Evolutionary conservation across 2,329 filamentous ascomycete genomes (phyloP).

Genomic region (Didymella segeticola): DNA sequence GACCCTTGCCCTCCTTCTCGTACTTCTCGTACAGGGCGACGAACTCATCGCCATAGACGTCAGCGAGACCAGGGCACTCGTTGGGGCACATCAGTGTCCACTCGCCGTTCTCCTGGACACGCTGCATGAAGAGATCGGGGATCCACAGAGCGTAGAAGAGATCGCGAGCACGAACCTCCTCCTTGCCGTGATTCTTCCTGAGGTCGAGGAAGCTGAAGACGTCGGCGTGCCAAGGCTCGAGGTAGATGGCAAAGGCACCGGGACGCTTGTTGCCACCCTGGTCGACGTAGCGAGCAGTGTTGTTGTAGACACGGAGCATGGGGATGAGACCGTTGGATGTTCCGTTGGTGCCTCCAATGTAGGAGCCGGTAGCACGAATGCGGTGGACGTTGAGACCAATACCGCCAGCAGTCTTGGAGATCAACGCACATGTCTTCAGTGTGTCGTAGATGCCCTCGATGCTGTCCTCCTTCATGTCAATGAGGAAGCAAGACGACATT

Average conservation of each 20-base stretch:
- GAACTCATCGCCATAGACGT: constrained; percentile 97
- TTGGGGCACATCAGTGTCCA: constrained; percentile 99
- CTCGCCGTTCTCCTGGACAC: constrained; percentile 92
- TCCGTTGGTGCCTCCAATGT: constrained; percentile 97
- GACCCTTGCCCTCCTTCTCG: constrained; percentile 84
- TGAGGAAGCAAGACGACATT: constrained; percentile 96
- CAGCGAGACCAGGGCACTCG: constrained; percentile 91
- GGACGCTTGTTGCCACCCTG: constrained; percentile 99
- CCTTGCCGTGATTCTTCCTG: constrained; percentile 99
- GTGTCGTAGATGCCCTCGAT: constrained; percentile 99
- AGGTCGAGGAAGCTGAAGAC: constrained; percentile 97
- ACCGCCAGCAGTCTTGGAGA: constrained; percentile 98
- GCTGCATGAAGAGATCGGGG: constrained; percentile 99
- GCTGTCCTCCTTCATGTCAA: constrained; percentile 99
- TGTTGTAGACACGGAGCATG: constrained; percentile 99
- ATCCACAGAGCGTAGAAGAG: constrained; percentile 99
- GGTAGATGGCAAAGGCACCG: constrained; percentile 97
- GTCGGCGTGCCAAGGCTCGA: constrained; percentile 98
- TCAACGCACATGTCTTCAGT: constrained; percentile 98
- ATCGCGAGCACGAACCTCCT: constrained; percentile 95
- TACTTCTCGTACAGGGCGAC: constrained; percentile 91
- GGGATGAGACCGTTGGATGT: constrained; percentile 97
- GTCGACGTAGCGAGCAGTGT: constrained; percentile 97
- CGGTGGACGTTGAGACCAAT: constrained; percentile 97
- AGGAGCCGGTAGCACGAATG: constrained; percentile 95